Percentiles rank a stretch among this genome's conserved stretches.
Evolutionary conservation across 2,329 filamentous ascomycete genomes (phyloP).

Genomic region (Penicillium concentricum): DNA sequence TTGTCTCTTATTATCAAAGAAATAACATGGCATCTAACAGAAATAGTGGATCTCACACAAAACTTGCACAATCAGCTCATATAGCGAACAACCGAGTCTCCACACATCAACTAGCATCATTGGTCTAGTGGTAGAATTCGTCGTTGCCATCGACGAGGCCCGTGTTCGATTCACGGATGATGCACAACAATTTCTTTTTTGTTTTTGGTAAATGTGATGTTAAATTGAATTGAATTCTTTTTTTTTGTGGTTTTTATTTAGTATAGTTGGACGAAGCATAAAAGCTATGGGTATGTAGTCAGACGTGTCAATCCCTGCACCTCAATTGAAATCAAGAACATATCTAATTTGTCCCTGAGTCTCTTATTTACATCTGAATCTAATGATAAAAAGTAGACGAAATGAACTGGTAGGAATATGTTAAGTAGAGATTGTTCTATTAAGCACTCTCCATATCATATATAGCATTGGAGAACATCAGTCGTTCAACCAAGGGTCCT

Average conservation of each 20-base stretch:
- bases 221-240: background rate
- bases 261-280: too few species aligned
- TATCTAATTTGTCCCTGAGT: too few species aligned
- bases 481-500: slow-evolving; percentile 36
- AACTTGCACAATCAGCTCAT: background rate
- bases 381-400: background rate
- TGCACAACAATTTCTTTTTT: slow-evolving; percentile 30
- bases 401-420: background rate
- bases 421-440: background rate
- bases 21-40: background rate
- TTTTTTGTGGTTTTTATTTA: background rate
- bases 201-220: background rate
- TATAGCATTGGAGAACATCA: background rate
- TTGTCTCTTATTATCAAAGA: background rate
- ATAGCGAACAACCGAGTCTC: background rate
- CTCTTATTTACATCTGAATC: background rate
- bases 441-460: background rate
- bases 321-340: background rate
- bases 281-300: background rate
- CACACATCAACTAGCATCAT: slow-evolving; percentile 33
- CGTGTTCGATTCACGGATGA: slow-evolving; percentile 50
- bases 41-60: background rate
- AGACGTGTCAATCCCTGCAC: too few species aligned
- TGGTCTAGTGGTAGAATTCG: slow-evolving; percentile 44
- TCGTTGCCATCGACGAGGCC: slow-evolving; percentile 46